phyloP scores from a whole-genome alignment of 2,329 filamentous ascomycete species.

The Lachnellula cervina region DNA sequence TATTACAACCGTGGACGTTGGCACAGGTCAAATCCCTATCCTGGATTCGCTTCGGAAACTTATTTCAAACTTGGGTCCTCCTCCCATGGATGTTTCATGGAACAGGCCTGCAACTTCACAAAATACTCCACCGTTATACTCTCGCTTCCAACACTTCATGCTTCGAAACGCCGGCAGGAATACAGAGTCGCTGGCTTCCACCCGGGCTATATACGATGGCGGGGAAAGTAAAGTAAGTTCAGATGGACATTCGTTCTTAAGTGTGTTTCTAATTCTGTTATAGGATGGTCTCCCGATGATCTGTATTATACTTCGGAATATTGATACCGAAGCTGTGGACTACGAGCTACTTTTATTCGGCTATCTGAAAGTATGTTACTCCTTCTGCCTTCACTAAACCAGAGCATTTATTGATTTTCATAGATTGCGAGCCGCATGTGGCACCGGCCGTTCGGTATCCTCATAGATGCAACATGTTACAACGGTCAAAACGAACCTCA shows the following conservation, averaged over 20 bases:
- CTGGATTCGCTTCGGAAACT: slow-evolving; percentile 56
- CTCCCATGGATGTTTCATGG: slow-evolving; percentile 64
- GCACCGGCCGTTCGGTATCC: slow-evolving; percentile 63
- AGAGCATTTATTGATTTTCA: slow-evolving; percentile 3
- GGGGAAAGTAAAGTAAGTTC: slow-evolving; percentile 58
- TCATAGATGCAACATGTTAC: slow-evolving; percentile 67
- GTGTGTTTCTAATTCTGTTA: slow-evolving; percentile 4
- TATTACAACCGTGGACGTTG: slow-evolving; percentile 49
- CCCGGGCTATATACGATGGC: slow-evolving; percentile 64
- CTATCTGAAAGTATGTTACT: slow-evolving; percentile 54
- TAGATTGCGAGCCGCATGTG: slow-evolving; percentile 65
- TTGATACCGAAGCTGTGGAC: slow-evolving; percentile 61
- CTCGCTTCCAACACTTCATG: slow-evolving; percentile 69
- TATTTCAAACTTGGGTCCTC: slow-evolving; percentile 62
- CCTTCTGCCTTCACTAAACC: neutral
- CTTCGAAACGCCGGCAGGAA: slow-evolving; percentile 62
- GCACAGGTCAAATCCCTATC: slow-evolving; percentile 50
- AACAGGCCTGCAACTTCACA: slow-evolving; percentile 61
- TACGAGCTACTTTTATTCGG: slow-evolving; percentile 63
- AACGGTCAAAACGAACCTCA: slow-evolving; percentile 62
- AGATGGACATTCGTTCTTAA: neutral
- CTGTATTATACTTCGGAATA: slow-evolving; percentile 63
- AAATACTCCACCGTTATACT: slow-evolving; percentile 60
- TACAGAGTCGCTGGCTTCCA: slow-evolving; percentile 59
- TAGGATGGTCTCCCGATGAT: slow-evolving; percentile 64